Percentiles rank a stretch among this genome's conserved stretches.
Evolutionary conservation across 805 yeast genomes (phyloP).

Genomic region (Hanseniaspora hatyaiensis): DNA sequence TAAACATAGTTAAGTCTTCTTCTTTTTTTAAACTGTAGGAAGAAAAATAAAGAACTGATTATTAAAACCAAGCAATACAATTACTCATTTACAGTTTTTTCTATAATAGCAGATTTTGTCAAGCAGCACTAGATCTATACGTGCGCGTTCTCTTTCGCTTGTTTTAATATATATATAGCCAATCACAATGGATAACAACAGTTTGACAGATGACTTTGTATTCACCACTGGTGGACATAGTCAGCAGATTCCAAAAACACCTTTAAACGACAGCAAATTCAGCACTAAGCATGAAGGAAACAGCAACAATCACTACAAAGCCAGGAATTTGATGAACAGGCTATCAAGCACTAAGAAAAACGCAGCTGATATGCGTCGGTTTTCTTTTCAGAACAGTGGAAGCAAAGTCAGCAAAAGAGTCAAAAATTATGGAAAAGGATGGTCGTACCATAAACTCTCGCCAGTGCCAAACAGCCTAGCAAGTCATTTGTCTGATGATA

Average conservation of each 20-base stretch:
- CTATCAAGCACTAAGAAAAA: conserved; percentile 1
- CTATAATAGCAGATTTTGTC: too few relatives aligned
- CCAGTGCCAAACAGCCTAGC: background rate
- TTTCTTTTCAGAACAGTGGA: conserved; percentile 19
- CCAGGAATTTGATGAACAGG: background rate
- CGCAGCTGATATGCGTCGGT: background rate
- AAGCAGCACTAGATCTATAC: too few relatives aligned
- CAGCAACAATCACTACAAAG: background rate
- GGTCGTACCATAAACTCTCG: conserved; percentile 3
- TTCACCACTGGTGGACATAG: background rate
- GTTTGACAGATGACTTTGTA: conserved; percentile 3
- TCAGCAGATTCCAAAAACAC: conserved; percentile 3
- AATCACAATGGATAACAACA: background rate
- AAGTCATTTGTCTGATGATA: background rate
- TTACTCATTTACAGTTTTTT: too few relatives aligned
- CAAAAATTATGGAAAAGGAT: background rate
- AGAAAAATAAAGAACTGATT: too few relatives aligned
- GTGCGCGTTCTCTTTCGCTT: too few relatives aligned
- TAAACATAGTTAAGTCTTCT: too few relatives aligned
- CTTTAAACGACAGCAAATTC: background rate
- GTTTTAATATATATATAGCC: too few relatives aligned
- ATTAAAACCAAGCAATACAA: too few relatives aligned
- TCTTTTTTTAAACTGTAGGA: too few relatives aligned
- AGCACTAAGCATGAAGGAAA: background rate
- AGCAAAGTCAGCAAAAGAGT: conserved; percentile 29